Evolutionary conservation across 768 basidiomycete genomes (phyloP), one percentile per base, ranked within the genome.

Genomic region (Phanerodontia chrysosporium): DNA sequence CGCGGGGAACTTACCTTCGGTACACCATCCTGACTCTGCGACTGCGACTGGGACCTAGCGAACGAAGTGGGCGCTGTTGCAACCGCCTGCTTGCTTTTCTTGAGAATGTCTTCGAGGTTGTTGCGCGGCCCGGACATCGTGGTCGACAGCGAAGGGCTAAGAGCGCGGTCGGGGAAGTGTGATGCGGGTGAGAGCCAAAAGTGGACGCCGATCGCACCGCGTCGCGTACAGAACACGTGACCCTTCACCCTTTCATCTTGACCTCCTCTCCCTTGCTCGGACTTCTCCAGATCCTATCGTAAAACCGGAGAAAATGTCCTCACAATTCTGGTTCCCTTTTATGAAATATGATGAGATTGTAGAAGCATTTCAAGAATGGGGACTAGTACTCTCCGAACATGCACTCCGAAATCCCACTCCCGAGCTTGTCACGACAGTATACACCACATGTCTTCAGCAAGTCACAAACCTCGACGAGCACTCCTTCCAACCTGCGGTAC

Each of bases 381-480:
- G 84, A 1, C 75, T 91, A 29, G 74, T 81, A 8, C 78, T 90
- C 32, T 84, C 79, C 63, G 78, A 79, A 48, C 85, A 89, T 53
- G 87, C 91, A 62, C 83, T 93, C 45, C 67, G 78, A 45, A 78
- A 79, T 18, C 91, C 91, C 1, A 82, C 82, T 1, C 66, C 84
- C 0, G 88, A 91, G 45, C 89, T 90, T 63, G 87, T 92, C 29
- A 78, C 85, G 36, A 76, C 74, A 53, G 80, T 92, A 21, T 92
- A 88, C 72, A 78, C 76, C 59, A 83, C 85, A 8, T 89, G 89
- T 67, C 78, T 93, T 44, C 80, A 86, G 44, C 86, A 89, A 65
- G 83, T 90, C 58, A 86, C 86, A 5, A 80, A 81, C 53, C 76
- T 93, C 56, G 78, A 77, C 29, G 78, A 80, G 32, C 83, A 86